Evolutionary conservation across 768 basidiomycete species (phyloP).

Genomic region (Sarcomyxa edulis): DNA sequence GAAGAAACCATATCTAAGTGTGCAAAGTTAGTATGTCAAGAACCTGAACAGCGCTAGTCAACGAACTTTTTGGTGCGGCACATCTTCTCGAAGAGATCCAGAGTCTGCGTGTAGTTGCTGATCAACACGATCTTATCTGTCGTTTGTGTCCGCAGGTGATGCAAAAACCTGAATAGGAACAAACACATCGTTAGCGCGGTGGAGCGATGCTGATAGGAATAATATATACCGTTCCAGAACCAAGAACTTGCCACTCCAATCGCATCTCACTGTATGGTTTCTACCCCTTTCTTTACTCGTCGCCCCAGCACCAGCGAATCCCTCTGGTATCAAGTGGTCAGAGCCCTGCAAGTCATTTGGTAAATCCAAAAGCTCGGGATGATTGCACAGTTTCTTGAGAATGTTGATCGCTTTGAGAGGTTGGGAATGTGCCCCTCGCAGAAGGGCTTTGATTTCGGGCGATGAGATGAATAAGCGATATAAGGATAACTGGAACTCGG

Average conservation of each 20-base stretch:
- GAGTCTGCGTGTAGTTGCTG: slow-evolving; percentile 94
- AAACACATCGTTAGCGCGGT: neutral
- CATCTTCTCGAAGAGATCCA: slow-evolving; percentile 89
- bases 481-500: slow-evolving; percentile 76
- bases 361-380: slow-evolving; percentile 84
- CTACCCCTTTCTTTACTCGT: slow-evolving; percentile 35
- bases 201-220: neutral
- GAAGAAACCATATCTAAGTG: slow-evolving; percentile 76
- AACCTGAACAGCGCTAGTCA: neutral
- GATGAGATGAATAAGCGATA: slow-evolving; percentile 91
- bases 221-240: slow-evolving; percentile 78
- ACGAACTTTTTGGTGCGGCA: slow-evolving; percentile 79
- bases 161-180: slow-evolving; percentile 61
- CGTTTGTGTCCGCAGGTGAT: slow-evolving; percentile 74
- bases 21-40: neutral
- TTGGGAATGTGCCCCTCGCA: slow-evolving; percentile 84
- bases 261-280: slow-evolving; percentile 57
- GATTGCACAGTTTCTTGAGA: slow-evolving; percentile 93
- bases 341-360: slow-evolving; percentile 82
- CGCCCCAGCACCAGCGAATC: slow-evolving; percentile 58
- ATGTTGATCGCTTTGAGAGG: slow-evolving; percentile 96
- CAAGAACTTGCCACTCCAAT: slow-evolving; percentile 89
- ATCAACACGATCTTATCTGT: slow-evolving; percentile 96
- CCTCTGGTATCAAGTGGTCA: slow-evolving; percentile 76
- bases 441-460: slow-evolving; percentile 84